A percentile compares a stretch with the other conserved stretches of the same genome.
phyloP scores from a whole-genome alignment of 306 rosid genomes.

The Luffa aegyptiaca region DNA sequence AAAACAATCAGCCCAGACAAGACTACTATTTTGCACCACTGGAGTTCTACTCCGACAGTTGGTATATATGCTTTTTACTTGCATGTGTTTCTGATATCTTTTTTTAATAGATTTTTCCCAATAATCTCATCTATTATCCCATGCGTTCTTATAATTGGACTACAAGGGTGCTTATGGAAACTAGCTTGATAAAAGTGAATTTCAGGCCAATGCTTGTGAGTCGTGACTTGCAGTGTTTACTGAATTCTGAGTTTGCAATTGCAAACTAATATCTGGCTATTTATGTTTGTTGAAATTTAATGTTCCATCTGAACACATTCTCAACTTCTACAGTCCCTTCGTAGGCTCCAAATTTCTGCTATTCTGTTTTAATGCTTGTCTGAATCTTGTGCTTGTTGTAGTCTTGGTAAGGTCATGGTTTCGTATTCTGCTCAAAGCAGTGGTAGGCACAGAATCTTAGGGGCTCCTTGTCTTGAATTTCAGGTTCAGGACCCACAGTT shows the following conservation, averaged over 20 bases:
- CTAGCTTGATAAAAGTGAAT: not conserved
- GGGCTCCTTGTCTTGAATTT: conserved; percentile 21
- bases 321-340: not conserved
- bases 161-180: not conserved
- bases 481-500: conserved; percentile 87
- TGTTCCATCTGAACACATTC: not conserved
- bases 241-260: not conserved
- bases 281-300: not conserved
- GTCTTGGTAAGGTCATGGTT: conserved; percentile 10
- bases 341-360: not conserved
- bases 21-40: conserved; percentile 87
- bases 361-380: not conserved
- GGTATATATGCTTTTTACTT: conserved; percentile 34
- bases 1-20: conserved; percentile 68
- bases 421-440: not conserved
- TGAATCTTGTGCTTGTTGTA: not conserved
- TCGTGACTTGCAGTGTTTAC: not conserved
- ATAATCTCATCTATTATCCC: not conserved
- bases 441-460: conserved; percentile 15
- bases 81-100: not conserved
- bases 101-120: no score
- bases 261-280: not conserved
- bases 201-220: not conserved
- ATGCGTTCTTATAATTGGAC: not conserved
- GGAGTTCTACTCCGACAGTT: conserved; percentile 87